These are phyloP conservation scores for Leersia perrieri DNA, from an alignment of 176 grass and related monocot species.

Conservation along the genomic window DNA sequence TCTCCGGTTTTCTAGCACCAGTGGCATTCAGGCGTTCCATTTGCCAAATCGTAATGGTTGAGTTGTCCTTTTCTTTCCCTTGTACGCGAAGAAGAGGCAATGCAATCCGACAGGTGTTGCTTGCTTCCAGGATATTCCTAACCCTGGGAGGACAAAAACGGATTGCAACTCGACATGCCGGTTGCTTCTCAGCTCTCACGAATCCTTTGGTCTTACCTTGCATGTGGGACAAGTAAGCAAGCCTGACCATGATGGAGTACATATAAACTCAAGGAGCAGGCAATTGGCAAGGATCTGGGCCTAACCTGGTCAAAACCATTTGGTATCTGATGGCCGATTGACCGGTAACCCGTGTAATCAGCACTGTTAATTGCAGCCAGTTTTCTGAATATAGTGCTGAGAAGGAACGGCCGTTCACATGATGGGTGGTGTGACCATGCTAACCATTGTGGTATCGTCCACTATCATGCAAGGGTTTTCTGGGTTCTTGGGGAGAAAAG, in stretches of 20 bases:
- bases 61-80: slow-evolving; percentile 10
- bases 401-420: neutral
- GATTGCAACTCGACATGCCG: slow-evolving; percentile 20
- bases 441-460: too few relatives aligned
- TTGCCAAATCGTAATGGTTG: neutral
- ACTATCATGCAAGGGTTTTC: neutral
- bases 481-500: neutral
- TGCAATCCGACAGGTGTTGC: slow-evolving; percentile 10
- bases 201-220: slow-evolving; percentile 12
- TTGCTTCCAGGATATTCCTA: slow-evolving; percentile 19
- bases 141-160: slow-evolving; percentile 11
- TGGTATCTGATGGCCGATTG: neutral
- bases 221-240: slow-evolving; percentile 36
- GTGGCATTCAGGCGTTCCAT: neutral
- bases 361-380: neutral
- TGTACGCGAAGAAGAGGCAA: slow-evolving; percentile 24
- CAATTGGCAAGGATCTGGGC: neutral
- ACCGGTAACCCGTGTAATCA: neutral
- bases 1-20: neutral
- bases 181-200: slow-evolving; percentile 32
- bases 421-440: too few relatives aligned
- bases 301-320: neutral
- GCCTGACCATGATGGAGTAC: neutral
- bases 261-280: neutral
- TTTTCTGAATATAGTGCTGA: neutral